phyloP scores from a whole-genome alignment of 768 basidiomycete genomes.

The Tricholoma sp. region DNA sequence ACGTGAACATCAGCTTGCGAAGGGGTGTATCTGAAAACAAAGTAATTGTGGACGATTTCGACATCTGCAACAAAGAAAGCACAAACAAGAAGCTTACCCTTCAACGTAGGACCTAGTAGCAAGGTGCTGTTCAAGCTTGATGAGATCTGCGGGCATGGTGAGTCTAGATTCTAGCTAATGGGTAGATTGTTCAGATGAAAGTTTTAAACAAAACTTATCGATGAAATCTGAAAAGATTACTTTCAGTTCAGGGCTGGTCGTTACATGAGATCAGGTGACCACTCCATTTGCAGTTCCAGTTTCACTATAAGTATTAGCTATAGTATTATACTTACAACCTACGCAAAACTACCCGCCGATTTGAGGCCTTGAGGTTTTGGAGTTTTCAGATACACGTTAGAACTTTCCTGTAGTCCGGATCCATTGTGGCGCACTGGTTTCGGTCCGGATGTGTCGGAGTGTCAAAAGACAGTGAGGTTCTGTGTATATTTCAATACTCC shows the following conservation, averaged over 20 bases:
- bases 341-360: too few species aligned
- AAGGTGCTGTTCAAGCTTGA: slow-evolving; percentile 83
- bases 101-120: slow-evolving; percentile 83
- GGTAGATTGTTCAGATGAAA: slow-evolving; percentile 21
- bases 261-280: slow-evolving; percentile 12
- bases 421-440: too few species aligned
- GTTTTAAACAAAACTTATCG: not conserved
- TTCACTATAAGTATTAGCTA: too few species aligned
- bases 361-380: too few species aligned
- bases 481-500: too few species aligned
- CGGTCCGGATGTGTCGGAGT: too few species aligned
- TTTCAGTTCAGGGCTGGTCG: slow-evolving; percentile 23
- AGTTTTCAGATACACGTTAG: too few species aligned
- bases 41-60: not conserved
- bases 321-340: too few species aligned
- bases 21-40: slow-evolving; percentile 67
- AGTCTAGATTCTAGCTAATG: slow-evolving; percentile 12
- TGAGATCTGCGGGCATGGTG: slow-evolving; percentile 63
- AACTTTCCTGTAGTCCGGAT: too few species aligned
- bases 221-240: slow-evolving; percentile 10
- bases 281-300: too few species aligned
- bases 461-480: too few species aligned
- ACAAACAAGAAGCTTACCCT: slow-evolving; percentile 57
- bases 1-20: slow-evolving; percentile 94
- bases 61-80: not conserved